Evolutionary conservation across 1,139 yeast species (phyloP).

Genomic region (Suhomyces maxii): DNA sequence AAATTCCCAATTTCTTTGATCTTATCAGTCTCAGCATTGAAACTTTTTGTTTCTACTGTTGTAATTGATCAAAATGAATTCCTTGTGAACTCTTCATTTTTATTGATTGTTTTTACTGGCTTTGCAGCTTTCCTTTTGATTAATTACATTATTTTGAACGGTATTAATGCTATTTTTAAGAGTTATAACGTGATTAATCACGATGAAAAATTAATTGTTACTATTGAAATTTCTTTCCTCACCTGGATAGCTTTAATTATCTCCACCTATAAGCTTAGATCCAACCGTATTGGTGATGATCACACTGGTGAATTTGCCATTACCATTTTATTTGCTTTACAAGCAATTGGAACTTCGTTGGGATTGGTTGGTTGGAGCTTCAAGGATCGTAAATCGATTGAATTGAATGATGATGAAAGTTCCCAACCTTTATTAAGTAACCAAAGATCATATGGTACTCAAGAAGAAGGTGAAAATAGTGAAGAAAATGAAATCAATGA

Average conservation of each 20-base stretch:
- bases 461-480: conserved; percentile 14
- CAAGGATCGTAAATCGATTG: conserved; percentile 12
- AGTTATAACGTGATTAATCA: conserved; percentile 55
- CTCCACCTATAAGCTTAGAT: conserved; percentile 47
- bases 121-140: conserved; percentile 51
- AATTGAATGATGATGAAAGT: conserved; percentile 18
- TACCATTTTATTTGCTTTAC: conserved; percentile 51
- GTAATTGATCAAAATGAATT: conserved; percentile 47
- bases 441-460: conserved; percentile 25
- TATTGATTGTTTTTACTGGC: conserved; percentile 34
- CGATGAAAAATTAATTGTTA: conserved; percentile 68
- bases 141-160: conserved; percentile 58
- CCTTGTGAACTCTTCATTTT: conserved; percentile 57
- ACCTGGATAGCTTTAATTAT: conserved; percentile 57
- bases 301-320: conserved; percentile 64
- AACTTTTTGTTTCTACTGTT: conserved; percentile 36
- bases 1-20: conserved; percentile 59
- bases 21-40: conserved; percentile 40
- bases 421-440: conserved; percentile 33
- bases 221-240: conserved; percentile 56
- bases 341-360: conserved; percentile 51
- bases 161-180: conserved; percentile 41
- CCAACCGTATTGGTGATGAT: conserved; percentile 40
- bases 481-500: conserved; percentile 13
- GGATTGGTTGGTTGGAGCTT: conserved; percentile 56